phyloP scores from a whole-genome alignment of 1,284 basidiomycete genomes.

The Pseudozyma hubeiensis region DNA sequence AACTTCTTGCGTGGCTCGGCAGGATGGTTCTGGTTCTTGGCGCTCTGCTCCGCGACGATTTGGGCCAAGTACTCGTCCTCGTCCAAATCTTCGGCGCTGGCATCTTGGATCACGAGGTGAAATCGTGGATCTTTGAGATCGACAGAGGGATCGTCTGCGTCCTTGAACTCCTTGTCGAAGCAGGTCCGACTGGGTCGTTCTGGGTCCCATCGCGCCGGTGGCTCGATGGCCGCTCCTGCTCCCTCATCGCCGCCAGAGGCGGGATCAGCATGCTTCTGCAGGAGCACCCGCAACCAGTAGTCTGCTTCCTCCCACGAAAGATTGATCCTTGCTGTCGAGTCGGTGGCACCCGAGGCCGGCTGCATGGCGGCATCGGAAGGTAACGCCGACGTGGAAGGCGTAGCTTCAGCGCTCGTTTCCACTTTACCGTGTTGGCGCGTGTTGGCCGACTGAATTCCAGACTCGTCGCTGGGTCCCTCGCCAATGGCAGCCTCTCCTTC shows the following conservation, averaged over 20 bases:
- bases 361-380: not conserved
- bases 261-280: constrained; percentile 20
- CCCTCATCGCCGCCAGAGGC: not conserved
- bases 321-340: constrained; percentile 15
- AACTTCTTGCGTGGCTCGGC: constrained; percentile 16
- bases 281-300: constrained; percentile 37
- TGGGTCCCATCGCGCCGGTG: constrained; percentile 36
- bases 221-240: constrained; percentile 6
- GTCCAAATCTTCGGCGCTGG: constrained; percentile 39
- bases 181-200: constrained; percentile 42
- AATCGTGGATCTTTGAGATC: constrained; percentile 44
- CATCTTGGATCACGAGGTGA: constrained; percentile 48
- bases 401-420: not conserved
- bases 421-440: no score
- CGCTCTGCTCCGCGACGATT: constrained; percentile 21
- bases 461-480: not conserved
- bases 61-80: constrained; percentile 29
- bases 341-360: constrained; percentile 10
- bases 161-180: constrained; percentile 52
- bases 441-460: not conserved
- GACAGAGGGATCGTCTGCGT: constrained; percentile 33
- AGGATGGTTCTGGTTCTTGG: not conserved
- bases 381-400: not conserved
- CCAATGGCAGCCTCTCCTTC: not conserved
- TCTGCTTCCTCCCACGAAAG: constrained; percentile 47